Base-by-base conservation (phyloP, 176 grass and related monocot species). In the Oryza meridionalis region DNA sequence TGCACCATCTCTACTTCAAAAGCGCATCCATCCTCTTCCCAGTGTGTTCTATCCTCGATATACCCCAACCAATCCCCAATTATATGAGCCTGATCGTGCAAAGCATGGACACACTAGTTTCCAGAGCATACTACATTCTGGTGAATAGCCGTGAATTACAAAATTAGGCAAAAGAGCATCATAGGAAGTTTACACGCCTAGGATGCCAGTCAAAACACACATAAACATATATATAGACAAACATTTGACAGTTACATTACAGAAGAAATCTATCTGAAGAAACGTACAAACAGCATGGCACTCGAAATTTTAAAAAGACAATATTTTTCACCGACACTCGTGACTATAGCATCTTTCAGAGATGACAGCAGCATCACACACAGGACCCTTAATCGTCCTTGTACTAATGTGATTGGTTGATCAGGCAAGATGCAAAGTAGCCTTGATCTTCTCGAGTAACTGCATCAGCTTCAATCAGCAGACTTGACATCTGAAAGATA, bases 401-500 rank as follows among this genome's bases (percentile, higher is more conserved):
- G n/a, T 78, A 61, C 73, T 38, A 46, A 75, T 79, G 72, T 10
- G 33, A 42, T 11, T 53, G 47, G 37, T 19, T 42, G 17, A 85
- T 26, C 65, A 27, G n/a, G 11, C 55, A 17, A 21, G 31, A 31
- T 55, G 66, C 35, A 70, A 72, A 67, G 65, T 4, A 33, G 26
- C 61, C 15, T 10, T 35, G 4, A 32, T 37, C 65, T 81, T 65
- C 25, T 72, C 11, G 19, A 40, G 29, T 37, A 77, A 81, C 26
- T 55, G 42, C 16, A 5, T 2, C 17, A 86, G 78, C 47, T 72
- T 90, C 75, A 97, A 47, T 94, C 92, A 53, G 88, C 79, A 80
- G 67, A 90, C n/a, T 88, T 89, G 24, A 90, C 90, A 77, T 75
- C 88, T 69, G 90, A 92, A 62, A 97, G 79, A 77, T 97, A 97